These are phyloP conservation scores for Saccharomyces hybrid DNA, from an alignment of 1,139 yeast species.

Conservation along the genomic window DNA sequence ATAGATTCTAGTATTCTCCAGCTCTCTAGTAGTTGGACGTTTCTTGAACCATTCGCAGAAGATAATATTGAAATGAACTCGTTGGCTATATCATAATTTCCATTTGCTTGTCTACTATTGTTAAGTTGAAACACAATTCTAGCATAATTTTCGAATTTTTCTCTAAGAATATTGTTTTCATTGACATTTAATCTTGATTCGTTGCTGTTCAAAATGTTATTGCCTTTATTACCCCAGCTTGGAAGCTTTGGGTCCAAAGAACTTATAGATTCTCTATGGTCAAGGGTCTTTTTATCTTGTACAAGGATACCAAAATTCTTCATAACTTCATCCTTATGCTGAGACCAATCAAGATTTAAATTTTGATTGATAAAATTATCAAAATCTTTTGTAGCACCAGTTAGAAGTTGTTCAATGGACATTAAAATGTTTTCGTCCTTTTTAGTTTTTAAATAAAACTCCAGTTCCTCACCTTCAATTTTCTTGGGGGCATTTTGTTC, in stretches of 20 bases:
- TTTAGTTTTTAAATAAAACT: conserved; percentile 52
- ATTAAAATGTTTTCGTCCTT: conserved; percentile 77
- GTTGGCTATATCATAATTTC: conserved; percentile 28
- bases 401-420: conserved; percentile 75
- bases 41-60: conserved; percentile 42
- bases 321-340: conserved; percentile 63
- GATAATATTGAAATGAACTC: conserved; percentile 33
- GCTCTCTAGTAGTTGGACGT: conserved; percentile 56
- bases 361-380: conserved; percentile 68
- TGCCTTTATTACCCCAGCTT: conserved; percentile 29
- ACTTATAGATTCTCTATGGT: conserved; percentile 5
- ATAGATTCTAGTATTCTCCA: conserved; percentile 46
- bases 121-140: conserved; percentile 62
- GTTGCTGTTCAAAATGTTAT: conserved; percentile 29
- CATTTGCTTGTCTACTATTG: conserved; percentile 52
- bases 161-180: conserved; percentile 36
- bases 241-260: conserved; percentile 24
- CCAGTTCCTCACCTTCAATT: conserved; percentile 35
- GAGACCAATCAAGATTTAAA: conserved; percentile 76
- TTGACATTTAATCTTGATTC: conserved; percentile 35
- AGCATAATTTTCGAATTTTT: conserved; percentile 68
- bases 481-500: conserved; percentile 15
- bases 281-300: conserved; percentile 28
- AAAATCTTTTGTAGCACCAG: conserved; percentile 72
- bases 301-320: conserved; percentile 50